Conservation (phyloP, 1,284 basidiomycete genomes). For the Mixia osmundae region DNA sequence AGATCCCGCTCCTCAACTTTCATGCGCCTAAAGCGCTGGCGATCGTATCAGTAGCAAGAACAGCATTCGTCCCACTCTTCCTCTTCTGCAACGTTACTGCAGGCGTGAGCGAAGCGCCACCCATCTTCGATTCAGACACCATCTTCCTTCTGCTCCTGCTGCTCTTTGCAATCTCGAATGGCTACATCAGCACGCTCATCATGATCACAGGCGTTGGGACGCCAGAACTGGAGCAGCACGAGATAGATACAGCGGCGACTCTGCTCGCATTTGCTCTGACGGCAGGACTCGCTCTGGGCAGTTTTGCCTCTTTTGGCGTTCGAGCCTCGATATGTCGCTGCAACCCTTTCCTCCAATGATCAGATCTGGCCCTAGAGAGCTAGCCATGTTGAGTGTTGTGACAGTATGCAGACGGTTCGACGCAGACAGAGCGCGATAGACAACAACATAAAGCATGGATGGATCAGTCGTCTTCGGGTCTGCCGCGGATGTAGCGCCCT, state of each 20-base stretch:
- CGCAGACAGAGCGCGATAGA: too few relatives aligned
- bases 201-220: conserved; percentile 18
- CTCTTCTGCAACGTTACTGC: conserved; percentile 16
- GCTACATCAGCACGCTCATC: conserved; percentile 16
- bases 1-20: conserved; percentile 9
- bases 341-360: too few relatives aligned
- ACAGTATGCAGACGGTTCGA: too few relatives aligned
- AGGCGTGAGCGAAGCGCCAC: conserved; percentile 2
- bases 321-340: too few relatives aligned
- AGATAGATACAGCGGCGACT: conserved; percentile 14
- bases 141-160: conserved; percentile 16
- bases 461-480: too few relatives aligned
- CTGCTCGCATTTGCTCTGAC: conserved; percentile 7
- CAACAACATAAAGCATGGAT: too few relatives aligned
- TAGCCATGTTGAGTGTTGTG: too few relatives aligned
- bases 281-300: conserved; percentile 2
- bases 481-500: too few relatives aligned
- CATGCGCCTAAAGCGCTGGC: conserved; percentile 10
- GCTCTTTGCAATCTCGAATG: conserved; percentile 17
- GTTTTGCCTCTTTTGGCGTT: too few relatives aligned
- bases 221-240: conserved; percentile 14
- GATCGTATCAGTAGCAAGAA: conserved; percentile 7
- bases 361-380: too few relatives aligned
- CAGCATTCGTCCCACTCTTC: conserved; percentile 17
- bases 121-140: conserved; percentile 14